These are phyloP conservation scores for Aquilaria yunnanensis DNA, from an alignment of 345 rosid species.

Conservation along the genomic window DNA sequence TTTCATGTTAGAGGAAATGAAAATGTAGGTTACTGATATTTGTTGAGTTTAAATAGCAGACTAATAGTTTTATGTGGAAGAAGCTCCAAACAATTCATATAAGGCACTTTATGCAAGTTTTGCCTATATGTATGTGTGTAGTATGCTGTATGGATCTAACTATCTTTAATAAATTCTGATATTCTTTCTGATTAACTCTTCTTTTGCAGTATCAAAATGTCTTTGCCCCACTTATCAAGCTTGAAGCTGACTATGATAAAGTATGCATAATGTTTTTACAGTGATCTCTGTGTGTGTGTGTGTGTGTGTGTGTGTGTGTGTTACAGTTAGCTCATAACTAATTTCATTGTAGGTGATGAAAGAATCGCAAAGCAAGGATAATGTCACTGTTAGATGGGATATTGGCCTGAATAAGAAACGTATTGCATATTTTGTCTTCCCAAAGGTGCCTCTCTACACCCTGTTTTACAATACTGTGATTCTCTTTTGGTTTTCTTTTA, in stretches of 20 bases:
- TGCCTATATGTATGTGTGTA: too few relatives aligned
- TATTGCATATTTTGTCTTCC: slow-evolving; percentile 89
- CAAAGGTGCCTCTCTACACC: slow-evolving; percentile 53
- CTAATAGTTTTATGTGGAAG: too few relatives aligned
- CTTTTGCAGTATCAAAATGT: slow-evolving; percentile 96
- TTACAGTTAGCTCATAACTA: too few relatives aligned
- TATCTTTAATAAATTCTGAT: too few relatives aligned
- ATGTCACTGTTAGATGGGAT: slow-evolving; percentile 93
- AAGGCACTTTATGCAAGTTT: too few relatives aligned
- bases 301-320: too few relatives aligned
- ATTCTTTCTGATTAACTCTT: slow-evolving; percentile 1
- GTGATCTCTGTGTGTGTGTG: background rate
- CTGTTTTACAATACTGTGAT: background rate
- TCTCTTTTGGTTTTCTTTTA: slow-evolving; percentile 1
- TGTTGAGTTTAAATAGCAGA: too few relatives aligned
- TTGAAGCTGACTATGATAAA: slow-evolving; percentile 99
- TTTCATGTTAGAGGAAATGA: too few relatives aligned
- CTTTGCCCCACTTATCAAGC: slow-evolving; percentile 98
- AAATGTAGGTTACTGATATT: too few relatives aligned
- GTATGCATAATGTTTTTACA: slow-evolving; percentile 29
- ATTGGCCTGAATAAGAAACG: slow-evolving; percentile 98
- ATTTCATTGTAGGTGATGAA: slow-evolving; percentile 81
- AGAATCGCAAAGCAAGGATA: slow-evolving; percentile 99
- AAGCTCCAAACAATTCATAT: too few relatives aligned
- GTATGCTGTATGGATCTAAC: too few relatives aligned